phyloP scores from a whole-genome alignment of 2,329 filamentous ascomycete genomes.

The Pestalotiopsis fici region DNA sequence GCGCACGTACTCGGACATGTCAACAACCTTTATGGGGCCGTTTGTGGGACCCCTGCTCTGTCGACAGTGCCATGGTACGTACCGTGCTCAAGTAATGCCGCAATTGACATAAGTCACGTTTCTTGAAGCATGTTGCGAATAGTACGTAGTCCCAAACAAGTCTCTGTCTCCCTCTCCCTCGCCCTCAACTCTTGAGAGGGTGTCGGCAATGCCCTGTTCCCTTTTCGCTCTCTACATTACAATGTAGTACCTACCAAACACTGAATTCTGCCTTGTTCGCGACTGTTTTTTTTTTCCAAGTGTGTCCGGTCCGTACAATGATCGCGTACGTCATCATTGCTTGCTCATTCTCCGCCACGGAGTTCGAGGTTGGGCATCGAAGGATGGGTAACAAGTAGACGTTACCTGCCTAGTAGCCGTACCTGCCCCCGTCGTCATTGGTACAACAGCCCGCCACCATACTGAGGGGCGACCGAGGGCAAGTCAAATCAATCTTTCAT shows the following conservation, averaged over 20 bases:
- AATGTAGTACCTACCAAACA: background rate
- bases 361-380: background rate
- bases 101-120: background rate
- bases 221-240: background rate
- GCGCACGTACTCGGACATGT: background rate
- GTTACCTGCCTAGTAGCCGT: background rate
- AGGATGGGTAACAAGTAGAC: background rate
- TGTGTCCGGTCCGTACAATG: background rate
- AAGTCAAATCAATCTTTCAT: too few relatives aligned
- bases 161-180: background rate
- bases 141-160: background rate
- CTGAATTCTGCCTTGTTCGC: background rate
- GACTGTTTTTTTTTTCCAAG: background rate
- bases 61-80: background rate
- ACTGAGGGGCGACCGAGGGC: too few relatives aligned
- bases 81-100: background rate
- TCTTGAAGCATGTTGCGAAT: too few relatives aligned
- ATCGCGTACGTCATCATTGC: slow-evolving; percentile 1
- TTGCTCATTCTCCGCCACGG: background rate
- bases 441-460: too few relatives aligned
- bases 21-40: background rate
- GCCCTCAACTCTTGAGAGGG: background rate
- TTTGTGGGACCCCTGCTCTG: background rate
- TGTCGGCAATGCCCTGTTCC: background rate
- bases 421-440: too few relatives aligned